phyloP scores from a whole-genome alignment of 2,329 filamentous ascomycete genomes.

The Diplocarpon mali region DNA sequence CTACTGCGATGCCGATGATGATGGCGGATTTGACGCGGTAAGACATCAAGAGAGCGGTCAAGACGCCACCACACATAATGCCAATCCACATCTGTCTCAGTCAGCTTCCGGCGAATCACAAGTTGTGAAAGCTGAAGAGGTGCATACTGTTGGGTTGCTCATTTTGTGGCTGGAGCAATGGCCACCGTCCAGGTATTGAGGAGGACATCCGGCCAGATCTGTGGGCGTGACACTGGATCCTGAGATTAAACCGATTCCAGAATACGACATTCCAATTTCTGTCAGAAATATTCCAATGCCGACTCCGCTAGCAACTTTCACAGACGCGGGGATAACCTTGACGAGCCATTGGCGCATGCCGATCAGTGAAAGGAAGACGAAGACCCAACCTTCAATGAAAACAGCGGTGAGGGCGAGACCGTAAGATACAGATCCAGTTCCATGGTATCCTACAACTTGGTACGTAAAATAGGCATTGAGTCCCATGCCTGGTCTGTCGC shows the following conservation, averaged over 20 bases:
- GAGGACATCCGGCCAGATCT: conserved; percentile 62
- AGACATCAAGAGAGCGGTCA: conserved; percentile 72
- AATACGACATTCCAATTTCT: conserved; percentile 60
- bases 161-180: conserved; percentile 53
- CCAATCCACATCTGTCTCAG: conserved; percentile 64
- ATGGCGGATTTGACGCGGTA: conserved; percentile 68
- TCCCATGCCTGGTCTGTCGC: conserved; percentile 50
- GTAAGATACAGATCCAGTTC: conserved; percentile 45
- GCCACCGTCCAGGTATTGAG: conserved; percentile 39
- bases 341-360: conserved; percentile 66
- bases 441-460: conserved; percentile 52
- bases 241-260: conserved; percentile 73
- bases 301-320: conserved; percentile 55
- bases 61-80: conserved; percentile 66
- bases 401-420: conserved; percentile 50
- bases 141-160: conserved; percentile 57
- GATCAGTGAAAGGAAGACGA: conserved; percentile 51
- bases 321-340: conserved; percentile 50
- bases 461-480: conserved; percentile 59
- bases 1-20: conserved; percentile 59
- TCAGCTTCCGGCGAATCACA: background rate
- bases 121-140: background rate
- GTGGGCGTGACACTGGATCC: conserved; percentile 60
- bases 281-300: conserved; percentile 56
- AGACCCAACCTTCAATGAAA: conserved; percentile 54